Evolutionary conservation across 805 yeast species (phyloP), one percentile per base, ranked within the genome.

Genomic region (Candida succiphila): DNA sequence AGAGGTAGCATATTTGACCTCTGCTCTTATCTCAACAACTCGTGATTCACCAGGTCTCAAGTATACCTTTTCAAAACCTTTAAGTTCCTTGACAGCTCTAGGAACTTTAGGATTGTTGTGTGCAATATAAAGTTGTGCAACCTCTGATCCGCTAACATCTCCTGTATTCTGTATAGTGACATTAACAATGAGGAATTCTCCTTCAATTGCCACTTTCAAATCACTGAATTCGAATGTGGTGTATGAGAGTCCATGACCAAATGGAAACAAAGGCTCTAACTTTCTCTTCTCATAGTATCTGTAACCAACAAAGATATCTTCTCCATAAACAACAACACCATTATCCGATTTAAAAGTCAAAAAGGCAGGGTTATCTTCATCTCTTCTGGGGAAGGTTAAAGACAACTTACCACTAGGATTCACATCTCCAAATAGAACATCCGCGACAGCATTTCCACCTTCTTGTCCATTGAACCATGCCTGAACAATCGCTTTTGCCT

Each of bases 281-380:
- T 66, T 61, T 25, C 58, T 48, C 51, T 68, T 69, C 45, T 77
- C 82, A 51, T 72, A 78, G 56, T 56, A 72, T 38, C 74, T 59
- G 58, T 77, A 75, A 16, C 83, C 84, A 33, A 76, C 71, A 49
- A 62, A 76, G 30, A 77, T 69, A 46, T 75, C 81, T 50, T 78
- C 85, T 37, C 83, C 81, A 43, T 77, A 78, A 35, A 68, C 45
- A 22, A 67, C 72, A 33, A 66, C 54, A 29, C 81, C 80, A 45
- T 63, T 62, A 45, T 67, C 67, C 8, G 75, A 58, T 21, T 58
- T 56, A 56, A 58, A 72, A 53, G 65, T 72, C 45, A 72, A 52
- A 51, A 49, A 75, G 0, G 79, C 64, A 10, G 82, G 81, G 40
- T 68, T 72, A 51, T 75, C 78, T 42, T 68, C 63, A 30, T 61